phyloP scores from a whole-genome alignment of 176 grass and related monocot genomes.

The Eragrostis nindensis region DNA sequence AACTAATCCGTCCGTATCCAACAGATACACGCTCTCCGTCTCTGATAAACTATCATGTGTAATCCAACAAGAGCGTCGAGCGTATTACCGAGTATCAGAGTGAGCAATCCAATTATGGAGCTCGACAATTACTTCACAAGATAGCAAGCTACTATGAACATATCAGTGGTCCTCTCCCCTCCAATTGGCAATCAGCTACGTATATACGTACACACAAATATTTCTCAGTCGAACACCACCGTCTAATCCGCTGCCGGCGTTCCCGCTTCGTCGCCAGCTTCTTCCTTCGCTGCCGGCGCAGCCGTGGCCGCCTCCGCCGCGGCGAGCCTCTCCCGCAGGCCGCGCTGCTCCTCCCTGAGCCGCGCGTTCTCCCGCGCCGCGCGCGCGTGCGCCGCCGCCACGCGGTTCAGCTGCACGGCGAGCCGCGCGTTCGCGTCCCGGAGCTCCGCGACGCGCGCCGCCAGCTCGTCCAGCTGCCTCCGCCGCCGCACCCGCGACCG shows the following conservation, averaged over 20 bases:
- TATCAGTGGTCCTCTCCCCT: not conserved
- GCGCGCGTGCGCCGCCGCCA: slow-evolving; percentile 26
- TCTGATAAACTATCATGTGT: no score
- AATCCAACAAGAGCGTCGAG: no score
- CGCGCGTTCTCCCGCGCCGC: slow-evolving; percentile 35
- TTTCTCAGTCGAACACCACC: not conserved
- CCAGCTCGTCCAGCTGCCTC: slow-evolving; percentile 53
- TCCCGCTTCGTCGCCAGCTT: not conserved
- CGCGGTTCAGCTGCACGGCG: slow-evolving; percentile 50
- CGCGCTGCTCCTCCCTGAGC: slow-evolving; percentile 22
- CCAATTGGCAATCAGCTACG: not conserved
- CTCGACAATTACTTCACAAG: not conserved
- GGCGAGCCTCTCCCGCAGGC: slow-evolving; percentile 37
- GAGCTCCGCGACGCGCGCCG: slow-evolving; percentile 34
- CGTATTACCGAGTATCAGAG: no score
- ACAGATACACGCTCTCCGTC: no score
- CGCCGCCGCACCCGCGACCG: slow-evolving; percentile 49
- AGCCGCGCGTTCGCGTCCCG: slow-evolving; percentile 47
- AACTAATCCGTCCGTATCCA: no score
- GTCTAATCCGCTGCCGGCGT: not conserved
- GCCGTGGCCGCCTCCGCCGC: not conserved
- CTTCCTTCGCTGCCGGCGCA: no score
- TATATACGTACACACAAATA: not conserved
- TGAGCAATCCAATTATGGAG: not conserved
- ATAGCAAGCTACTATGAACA: slow-evolving; percentile 15